Evolutionary conservation across 176 grass and related monocot genomes (phyloP).

Genomic region (Luzula sylvatica): DNA sequence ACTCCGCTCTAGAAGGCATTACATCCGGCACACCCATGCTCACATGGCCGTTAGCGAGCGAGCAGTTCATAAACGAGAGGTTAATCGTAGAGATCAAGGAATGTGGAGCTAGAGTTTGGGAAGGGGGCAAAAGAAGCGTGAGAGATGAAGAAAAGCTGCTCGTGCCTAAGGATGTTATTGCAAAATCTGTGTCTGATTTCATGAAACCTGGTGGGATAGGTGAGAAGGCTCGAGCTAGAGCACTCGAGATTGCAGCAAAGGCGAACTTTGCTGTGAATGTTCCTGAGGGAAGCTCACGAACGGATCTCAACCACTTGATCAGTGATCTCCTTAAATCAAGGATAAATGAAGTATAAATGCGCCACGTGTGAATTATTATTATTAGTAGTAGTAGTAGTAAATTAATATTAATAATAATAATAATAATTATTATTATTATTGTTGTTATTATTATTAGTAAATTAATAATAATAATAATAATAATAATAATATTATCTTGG

Average conservation of each 20-base stretch:
- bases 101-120: constrained; percentile 4
- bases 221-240: constrained; percentile 8
- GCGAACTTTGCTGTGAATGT: constrained; percentile 12
- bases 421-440: too few species aligned
- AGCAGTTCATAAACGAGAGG: constrained; percentile 32
- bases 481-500: too few species aligned
- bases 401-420: too few species aligned
- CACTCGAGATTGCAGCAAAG: constrained; percentile 1
- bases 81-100: not conserved
- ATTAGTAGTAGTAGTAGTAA: too few species aligned
- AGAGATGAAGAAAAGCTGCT: not conserved
- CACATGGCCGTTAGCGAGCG: constrained; percentile 37
- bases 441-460: too few species aligned
- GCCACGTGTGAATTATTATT: too few species aligned
- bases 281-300: constrained; percentile 10
- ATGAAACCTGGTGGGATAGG: constrained; percentile 3
- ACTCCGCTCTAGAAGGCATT: constrained; percentile 17
- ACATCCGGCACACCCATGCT: constrained; percentile 26
- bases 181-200: constrained; percentile 9
- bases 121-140: not conserved
- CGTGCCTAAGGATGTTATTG: not conserved
- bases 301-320: constrained; percentile 9
- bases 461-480: too few species aligned
- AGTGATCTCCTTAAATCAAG: not conserved
- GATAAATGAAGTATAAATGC: too few species aligned